These are phyloP conservation scores for Excoecaria agallocha DNA, from an alignment of 345 rosid species.

Conservation along the genomic window DNA sequence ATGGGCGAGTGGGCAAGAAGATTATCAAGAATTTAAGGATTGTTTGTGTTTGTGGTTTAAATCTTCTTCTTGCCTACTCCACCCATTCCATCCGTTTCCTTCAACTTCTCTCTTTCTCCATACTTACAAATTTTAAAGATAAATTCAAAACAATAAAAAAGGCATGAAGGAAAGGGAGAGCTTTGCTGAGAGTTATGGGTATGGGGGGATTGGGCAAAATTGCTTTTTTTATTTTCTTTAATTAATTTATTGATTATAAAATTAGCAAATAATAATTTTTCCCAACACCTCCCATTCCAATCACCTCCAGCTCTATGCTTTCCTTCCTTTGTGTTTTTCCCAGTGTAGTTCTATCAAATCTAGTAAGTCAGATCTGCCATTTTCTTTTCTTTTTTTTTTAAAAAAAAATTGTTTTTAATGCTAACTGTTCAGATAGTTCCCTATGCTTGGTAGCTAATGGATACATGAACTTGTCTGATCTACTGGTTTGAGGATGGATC, in stretches of 20 bases:
- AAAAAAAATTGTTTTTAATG: too few species aligned
- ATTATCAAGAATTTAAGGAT: background rate
- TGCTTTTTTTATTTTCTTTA: background rate
- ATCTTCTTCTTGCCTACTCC: slow-evolving; percentile 1
- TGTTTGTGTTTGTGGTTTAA: too few species aligned
- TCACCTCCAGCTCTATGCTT: background rate
- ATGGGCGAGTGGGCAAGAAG: background rate
- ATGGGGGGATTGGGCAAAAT: background rate
- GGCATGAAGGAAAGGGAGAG: background rate
- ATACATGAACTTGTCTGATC: too few species aligned
- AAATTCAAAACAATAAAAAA: background rate
- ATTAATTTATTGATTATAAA: too few species aligned
- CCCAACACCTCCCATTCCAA: background rate
- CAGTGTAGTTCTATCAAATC: background rate
- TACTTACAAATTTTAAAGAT: background rate
- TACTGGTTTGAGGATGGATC: too few species aligned
- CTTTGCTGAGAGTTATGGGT: background rate
- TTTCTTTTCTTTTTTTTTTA: too few species aligned
- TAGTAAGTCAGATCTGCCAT: background rate
- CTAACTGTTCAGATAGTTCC: too few species aligned
- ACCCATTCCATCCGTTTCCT: slow-evolving; percentile 7
- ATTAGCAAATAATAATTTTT: background rate
- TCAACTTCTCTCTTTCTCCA: background rate
- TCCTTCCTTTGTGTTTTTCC: background rate
- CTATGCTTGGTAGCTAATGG: too few species aligned